Base-by-base conservation (phyloP, 208 protist species). In the Acanthamoeba triangularis region DNA sequence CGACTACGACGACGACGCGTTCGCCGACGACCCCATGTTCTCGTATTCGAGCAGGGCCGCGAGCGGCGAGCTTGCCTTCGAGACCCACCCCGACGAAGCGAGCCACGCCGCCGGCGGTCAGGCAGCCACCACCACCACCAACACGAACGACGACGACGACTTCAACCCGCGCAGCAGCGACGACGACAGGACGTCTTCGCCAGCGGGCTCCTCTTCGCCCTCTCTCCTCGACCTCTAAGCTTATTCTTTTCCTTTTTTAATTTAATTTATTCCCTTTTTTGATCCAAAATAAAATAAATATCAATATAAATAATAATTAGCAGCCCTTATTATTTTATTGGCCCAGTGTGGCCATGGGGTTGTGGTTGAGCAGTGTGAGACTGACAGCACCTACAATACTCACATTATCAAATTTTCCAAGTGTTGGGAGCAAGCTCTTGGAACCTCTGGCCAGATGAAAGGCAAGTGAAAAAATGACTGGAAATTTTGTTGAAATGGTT, bases 1-100 rank as follows among this genome's bases (percentile, higher is more conserved):
- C 61, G 69, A 78, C n/a, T 35, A 85, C 47, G 76, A 85, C 44
- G 76, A 85, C 28, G 76, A 85, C 76, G 76, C 76, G 16, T 85
- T 84, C 30, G 76, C 76, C 76, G 76, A 85, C 44, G 76, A 85
- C n/a, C 76, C 76, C 7, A 85, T 85, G 76, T 85, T 85, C 74
- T 49, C 74, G 11, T 41, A 67, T 23, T 67, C 61, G 23, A 28
- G 16, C 25, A 28, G 16, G 28, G 37, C 13, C 18, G 33, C 13
- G 25, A 0, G 37, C n/a, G 37, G 37, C 37, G 76, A 85, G 47
- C 76, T 85, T 1, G 30, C 23, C 28, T 59, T 85, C 25, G 76
- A 85, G 47, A 44, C 5, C 13, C 76, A 85, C 47, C 76, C 76
- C 20, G 76, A 85, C 69, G 69, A 78, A 7, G 69, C 2, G 13